Evolutionary conservation across 1,284 basidiomycete genomes (phyloP).

Genomic region (Ceratobasidium sp.): DNA sequence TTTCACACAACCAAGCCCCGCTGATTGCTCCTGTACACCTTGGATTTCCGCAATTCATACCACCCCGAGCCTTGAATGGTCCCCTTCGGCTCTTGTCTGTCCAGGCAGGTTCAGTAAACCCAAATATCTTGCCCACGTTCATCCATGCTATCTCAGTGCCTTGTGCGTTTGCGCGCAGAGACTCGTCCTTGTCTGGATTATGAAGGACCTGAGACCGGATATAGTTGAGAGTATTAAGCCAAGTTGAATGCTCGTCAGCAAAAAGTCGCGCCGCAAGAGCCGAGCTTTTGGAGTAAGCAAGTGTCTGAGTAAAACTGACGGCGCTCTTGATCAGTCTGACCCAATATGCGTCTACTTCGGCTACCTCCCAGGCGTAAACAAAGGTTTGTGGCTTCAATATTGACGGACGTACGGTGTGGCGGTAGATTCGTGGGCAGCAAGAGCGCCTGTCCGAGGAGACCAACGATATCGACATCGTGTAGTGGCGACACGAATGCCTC

Average conservation of each 20-base stretch:
- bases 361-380: background rate
- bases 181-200: background rate
- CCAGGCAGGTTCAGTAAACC: background rate
- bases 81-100: background rate
- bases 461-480: background rate
- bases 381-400: background rate
- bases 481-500: background rate
- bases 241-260: background rate
- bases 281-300: conserved; percentile 16
- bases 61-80: background rate
- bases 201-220: conserved; percentile 3
- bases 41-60: background rate
- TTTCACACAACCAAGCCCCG: background rate
- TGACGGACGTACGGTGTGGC: background rate
- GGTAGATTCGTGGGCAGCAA: background rate
- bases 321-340: background rate
- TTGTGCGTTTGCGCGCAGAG: conserved; percentile 8
- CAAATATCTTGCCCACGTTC: conserved; percentile 24
- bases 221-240: background rate
- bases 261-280: conserved; percentile 11
- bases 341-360: conserved; percentile 1
- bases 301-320: conserved; percentile 16
- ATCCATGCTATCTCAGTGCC: conserved; percentile 23
- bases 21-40: background rate
- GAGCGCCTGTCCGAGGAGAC: background rate